Percentiles rank a stretch among this genome's conserved stretches.
These are phyloP conservation scores for Ormosia emarginata DNA, from an alignment of 306 rosid genomes.

Conservation along the genomic window DNA sequence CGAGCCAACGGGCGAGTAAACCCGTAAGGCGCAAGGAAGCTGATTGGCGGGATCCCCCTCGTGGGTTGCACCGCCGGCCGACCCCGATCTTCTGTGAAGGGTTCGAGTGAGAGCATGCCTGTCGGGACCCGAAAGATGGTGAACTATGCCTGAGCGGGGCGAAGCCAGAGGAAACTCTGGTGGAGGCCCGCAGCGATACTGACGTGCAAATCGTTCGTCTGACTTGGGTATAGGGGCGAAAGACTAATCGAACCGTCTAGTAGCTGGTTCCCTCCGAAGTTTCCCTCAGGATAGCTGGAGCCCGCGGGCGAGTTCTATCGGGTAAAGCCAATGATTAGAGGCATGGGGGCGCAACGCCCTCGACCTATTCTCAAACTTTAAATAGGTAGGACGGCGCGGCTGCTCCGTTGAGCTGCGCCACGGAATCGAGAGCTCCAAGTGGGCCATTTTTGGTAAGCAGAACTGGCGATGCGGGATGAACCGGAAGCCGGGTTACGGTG, in stretches of 20 bases:
- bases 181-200: constrained; percentile 14
- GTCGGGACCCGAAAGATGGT: constrained; percentile 36
- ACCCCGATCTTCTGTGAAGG: neutral
- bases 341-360: no score
- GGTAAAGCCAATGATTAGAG: constrained; percentile 14
- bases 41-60: no score
- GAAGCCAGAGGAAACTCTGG: constrained; percentile 34
- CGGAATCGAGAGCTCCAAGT: no score
- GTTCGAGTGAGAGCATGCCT: neutral
- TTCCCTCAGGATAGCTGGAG: constrained; percentile 18
- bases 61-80: neutral
- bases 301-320: neutral
- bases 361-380: no score
- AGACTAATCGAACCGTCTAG: constrained; percentile 25
- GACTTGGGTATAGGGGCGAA: constrained; percentile 17
- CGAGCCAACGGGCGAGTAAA: no score
- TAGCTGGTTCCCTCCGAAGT: constrained; percentile 20
- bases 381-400: no score
- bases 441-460: no score
- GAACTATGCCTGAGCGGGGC: constrained; percentile 48
- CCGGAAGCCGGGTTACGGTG: no score
- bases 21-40: no score
- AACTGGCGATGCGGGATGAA: no score
- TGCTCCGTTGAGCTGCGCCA: no score
- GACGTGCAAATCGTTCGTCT: constrained; percentile 19